Base-by-base conservation (phyloP, 768 basidiomycete species). In the Mycena capillaripes region DNA sequence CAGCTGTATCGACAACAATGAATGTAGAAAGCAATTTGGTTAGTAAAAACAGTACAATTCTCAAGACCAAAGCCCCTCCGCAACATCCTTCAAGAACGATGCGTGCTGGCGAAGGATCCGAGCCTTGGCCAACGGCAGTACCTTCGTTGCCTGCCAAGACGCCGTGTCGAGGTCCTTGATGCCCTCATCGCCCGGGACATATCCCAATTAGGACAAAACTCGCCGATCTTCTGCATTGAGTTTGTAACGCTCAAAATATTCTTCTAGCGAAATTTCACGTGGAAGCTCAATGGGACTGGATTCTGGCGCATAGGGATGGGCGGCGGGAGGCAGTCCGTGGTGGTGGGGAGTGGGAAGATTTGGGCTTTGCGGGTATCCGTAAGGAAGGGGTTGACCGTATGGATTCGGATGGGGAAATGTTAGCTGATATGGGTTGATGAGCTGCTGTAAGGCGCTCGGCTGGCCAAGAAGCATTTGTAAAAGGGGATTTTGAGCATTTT, bases 161-260 rank as follows among this genome's bases (percentile, higher is more conserved):
- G 2, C 60, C 17, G 7, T 23, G 6, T 46, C 36, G 5, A 42
- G 32, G 6, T 19, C 50, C 52, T 53, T 50, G 34, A 65, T 38
- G 12, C 30, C 63, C 2, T 42, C 53, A 23, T 65, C 63, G 3
- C 63, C 63, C 6, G 63, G 63, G 1, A 21, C 25, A 12, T 65
- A 65, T 1, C 63, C 52, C 5, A 65, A n/a, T 30, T 5, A 36
- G 2, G n/a, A 29, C 50, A 65, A 42, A 12, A 65, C 63, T 1
- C 63, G 52, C 11, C 25, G 50, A 55, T 65, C 63, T 6, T 65
- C 63, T 1, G 50, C 32, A 21, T 27, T 42, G 14, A 65, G 3
- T 3, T 53, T 27, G 53, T 65, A 65, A 4, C 63, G 52, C 8
- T 53, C 63, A n/a, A 4, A 55, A n/a, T 65, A 65, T 30, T 65